Base-by-base conservation (phyloP, 1,284 basidiomycete genomes). In the Inonotus obliquus region DNA sequence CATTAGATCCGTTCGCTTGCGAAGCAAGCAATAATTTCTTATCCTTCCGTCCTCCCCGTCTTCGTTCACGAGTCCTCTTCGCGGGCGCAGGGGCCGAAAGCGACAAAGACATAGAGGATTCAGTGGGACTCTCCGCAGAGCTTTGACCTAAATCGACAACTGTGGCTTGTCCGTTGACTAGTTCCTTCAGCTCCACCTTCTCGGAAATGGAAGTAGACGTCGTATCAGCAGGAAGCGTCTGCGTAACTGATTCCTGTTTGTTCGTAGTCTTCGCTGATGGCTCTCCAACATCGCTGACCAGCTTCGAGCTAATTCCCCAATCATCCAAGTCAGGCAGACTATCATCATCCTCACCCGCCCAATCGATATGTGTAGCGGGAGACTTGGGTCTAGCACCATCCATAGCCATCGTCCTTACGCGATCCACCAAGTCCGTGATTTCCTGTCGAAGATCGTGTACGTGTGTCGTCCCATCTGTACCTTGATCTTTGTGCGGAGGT, bases 281-380 rank as follows among this genome's bases (percentile, higher is more conserved):
- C 35, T 27, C 23, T 19, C 37, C 32, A 10, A 45, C 44, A 9
- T 57, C 47, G 38, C 47, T 55, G 7, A 52, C 47, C 23, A 54
- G 44, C 19, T 53, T 72, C 19, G 83, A 77, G 35, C 77, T 78
- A 45, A 89, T 80, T 29, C 87, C 89, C 90, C 90, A 92, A 69
- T 92, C 90, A 69, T 91, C 83, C 21, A 92, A 76, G 74, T 91
- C 89, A 11, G 90, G 90, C 4, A 92, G 75, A 67, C 82, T 85
- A 69, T 91, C 89, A 65, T 92, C 90, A 62, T 92, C 89, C 63
- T 91, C 89, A 35, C 85, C 86, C 32, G 90, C 90, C 90, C 90
- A 92, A 72, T 92, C 90, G 59, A 91, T 87, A 65, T 91, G 88
- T 9, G 65, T 66, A 21, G 56, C 44, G 11, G 65, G 54, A 32